Percentiles rank a stretch among this genome's conserved stretches.
Conservation (phyloP, 768 basidiomycete genomes). For the Infundibulicybe gibba region DNA sequence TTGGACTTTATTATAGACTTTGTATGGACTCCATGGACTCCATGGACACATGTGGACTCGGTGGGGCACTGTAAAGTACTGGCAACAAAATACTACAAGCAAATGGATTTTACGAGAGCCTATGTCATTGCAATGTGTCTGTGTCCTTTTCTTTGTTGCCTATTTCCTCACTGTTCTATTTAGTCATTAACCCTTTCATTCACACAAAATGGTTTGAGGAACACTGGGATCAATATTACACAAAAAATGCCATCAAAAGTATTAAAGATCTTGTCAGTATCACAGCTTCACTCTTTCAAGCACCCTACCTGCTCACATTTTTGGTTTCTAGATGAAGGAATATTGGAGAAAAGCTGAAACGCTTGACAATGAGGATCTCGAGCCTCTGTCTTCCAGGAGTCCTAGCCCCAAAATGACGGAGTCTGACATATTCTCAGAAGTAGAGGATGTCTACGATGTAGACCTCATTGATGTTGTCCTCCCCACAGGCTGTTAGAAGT, state of each 20-base stretch:
- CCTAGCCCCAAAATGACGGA: neutral
- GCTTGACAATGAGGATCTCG: neutral
- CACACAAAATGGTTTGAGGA: slow-evolving; percentile 9
- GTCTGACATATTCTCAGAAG: neutral
- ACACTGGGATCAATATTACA: slow-evolving; percentile 10
- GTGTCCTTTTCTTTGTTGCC: neutral
- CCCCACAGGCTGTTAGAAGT: too few species aligned
- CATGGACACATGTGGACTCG: too few species aligned
- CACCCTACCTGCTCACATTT: neutral
- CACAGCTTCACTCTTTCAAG: neutral
- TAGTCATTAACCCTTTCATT: slow-evolving; percentile 13
- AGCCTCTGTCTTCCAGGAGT: neutral
- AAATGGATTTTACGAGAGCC: slow-evolving; percentile 6
- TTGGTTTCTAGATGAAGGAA: neutral
- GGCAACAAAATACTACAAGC: slow-evolving; percentile 7
- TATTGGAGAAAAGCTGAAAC: neutral
- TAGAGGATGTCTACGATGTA: neutral
- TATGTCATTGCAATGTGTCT: slow-evolving; percentile 11
- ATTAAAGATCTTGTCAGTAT: slow-evolving; percentile 10
- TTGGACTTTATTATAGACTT: too few species aligned
- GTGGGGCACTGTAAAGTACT: too few species aligned
- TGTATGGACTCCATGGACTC: too few species aligned
- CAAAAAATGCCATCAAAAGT: slow-evolving; percentile 5
- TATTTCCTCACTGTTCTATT: neutral
- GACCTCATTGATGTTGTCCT: neutral